Evolutionary conservation across 352 stramenopile species (phyloP).

Genomic region (Pythium dissimile): DNA sequence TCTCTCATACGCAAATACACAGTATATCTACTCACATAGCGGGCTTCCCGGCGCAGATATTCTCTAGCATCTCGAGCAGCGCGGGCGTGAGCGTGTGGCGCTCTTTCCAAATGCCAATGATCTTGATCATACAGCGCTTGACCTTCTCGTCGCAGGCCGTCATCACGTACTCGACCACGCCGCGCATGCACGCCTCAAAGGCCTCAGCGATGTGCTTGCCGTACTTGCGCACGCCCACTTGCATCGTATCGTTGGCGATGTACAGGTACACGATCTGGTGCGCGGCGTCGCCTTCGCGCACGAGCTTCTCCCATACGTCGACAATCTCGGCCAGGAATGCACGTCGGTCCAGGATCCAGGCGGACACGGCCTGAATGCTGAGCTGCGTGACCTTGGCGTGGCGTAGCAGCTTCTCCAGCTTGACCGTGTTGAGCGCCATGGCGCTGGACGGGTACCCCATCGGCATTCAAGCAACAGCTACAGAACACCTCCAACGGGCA

Average conservation of each 20-base stretch:
- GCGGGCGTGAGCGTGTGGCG: constrained; percentile 49
- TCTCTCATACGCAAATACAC: not conserved
- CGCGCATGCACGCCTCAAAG: constrained; percentile 58
- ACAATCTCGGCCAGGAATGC: constrained; percentile 60
- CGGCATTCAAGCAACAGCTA: not conserved
- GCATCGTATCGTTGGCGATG: constrained; percentile 84
- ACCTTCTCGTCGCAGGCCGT: constrained; percentile 65
- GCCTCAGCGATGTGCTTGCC: constrained; percentile 59
- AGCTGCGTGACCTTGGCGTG: constrained; percentile 75
- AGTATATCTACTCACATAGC: constrained; percentile 37
- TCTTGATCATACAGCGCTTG: constrained; percentile 82
- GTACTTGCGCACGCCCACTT: constrained; percentile 79
- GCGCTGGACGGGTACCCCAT: constrained; percentile 18
- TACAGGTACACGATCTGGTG: constrained; percentile 85
- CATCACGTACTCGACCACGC: constrained; percentile 69
- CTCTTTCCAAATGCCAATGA: constrained; percentile 85
- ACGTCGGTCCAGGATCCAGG: constrained; percentile 73
- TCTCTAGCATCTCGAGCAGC: constrained; percentile 64
- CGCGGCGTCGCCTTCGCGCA: constrained; percentile 42
- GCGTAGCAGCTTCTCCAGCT: constrained; percentile 62
- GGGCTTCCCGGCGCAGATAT: constrained; percentile 69
- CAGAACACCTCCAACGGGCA: not conserved
- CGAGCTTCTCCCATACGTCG: constrained; percentile 45
- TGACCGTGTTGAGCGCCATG: constrained; percentile 34
- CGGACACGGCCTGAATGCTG: constrained; percentile 77